Evolutionary conservation across 805 yeast species (phyloP), one percentile per base, ranked within the genome.

Genomic region (Wickerhamiella sergipiensis): DNA sequence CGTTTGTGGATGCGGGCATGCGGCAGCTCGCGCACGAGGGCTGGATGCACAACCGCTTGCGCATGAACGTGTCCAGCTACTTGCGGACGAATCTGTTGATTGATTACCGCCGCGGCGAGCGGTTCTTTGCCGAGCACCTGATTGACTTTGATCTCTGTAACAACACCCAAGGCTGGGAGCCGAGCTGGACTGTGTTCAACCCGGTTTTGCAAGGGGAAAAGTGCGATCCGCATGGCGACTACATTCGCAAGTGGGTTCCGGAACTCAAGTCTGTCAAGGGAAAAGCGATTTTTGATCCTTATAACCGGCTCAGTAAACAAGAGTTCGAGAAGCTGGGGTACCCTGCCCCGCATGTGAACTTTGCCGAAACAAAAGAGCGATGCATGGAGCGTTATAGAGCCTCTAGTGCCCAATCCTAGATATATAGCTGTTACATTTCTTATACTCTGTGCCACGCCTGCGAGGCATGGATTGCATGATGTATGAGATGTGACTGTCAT

Each of bases 81-180:
- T 64, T 78, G 43, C 59, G 75, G 7, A 77, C 76, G 58, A 72
- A 76, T 53, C 60, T 78, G 19, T 64, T 74, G 19, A 64, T 76
- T 8, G 81, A 77, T 58, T 78, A 79, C 78, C 67, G 80, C 47
- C 65, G 70, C 60, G 83, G 83, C 0, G 78, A 76, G 55, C 62
- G 65, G 36, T 77, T 71, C 67, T 78, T 78, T 58, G 68, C 73
- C 58, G 66, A 68, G 55, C 69, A 69, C 51, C 64, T 78, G 46
- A 60, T 76, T 0, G 81, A 78, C 59, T 73, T 73, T 23, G 83
- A 78, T 58, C 68, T 75, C 54, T 69, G 77, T 29, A 74, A 78
- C 43, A 78, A 78, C 59, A 69, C 71, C 45, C 80, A 78, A 7
- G 81, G 81, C 1, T 78, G 81, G 83, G 81, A 77, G 57, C 81